Evolutionary conservation across 1,139 yeast species (phyloP).

Genomic region (Protomyces inundatus): DNA sequence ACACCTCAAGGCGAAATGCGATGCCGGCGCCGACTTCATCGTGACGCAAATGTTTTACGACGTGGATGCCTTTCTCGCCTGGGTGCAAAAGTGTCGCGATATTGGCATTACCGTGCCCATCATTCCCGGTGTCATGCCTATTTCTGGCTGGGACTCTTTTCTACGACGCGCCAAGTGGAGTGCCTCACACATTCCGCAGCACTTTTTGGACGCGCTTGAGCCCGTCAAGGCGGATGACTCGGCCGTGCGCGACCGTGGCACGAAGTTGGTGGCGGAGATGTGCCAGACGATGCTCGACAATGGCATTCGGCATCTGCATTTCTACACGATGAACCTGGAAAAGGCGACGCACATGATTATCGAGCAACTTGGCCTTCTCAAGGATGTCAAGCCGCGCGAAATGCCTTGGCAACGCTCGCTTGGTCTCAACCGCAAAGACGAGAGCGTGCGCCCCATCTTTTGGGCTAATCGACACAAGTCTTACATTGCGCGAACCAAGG

Average conservation of each 20-base stretch:
- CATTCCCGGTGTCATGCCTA: conserved; percentile 98
- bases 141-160: conserved; percentile 86
- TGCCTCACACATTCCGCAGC: conserved; percentile 68
- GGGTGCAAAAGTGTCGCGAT: conserved; percentile 71
- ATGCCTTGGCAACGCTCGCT: conserved; percentile 89
- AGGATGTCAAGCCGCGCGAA: conserved; percentile 35
- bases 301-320: conserved; percentile 83
- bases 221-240: conserved; percentile 88
- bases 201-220: conserved; percentile 64
- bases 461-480: conserved; percentile 94
- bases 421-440: conserved; percentile 74
- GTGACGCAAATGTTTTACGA: conserved; percentile 93
- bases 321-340: conserved; percentile 94
- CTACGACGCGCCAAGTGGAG: conserved; percentile 94
- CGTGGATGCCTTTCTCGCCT: conserved; percentile 69
- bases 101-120: conserved; percentile 81
- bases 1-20: conserved; percentile 78
- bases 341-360: conserved; percentile 83
- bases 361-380: conserved; percentile 58
- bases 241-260: conserved; percentile 79
- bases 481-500: conserved; percentile 81
- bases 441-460: conserved; percentile 85
- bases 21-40: conserved; percentile 88
- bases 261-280: conserved; percentile 77
- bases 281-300: conserved; percentile 66